Percentiles rank a stretch among this genome's conserved stretches.
Evolutionary conservation across 352 stramenopile genomes (phyloP).

Genomic region (Phytopythium boreale): DNA sequence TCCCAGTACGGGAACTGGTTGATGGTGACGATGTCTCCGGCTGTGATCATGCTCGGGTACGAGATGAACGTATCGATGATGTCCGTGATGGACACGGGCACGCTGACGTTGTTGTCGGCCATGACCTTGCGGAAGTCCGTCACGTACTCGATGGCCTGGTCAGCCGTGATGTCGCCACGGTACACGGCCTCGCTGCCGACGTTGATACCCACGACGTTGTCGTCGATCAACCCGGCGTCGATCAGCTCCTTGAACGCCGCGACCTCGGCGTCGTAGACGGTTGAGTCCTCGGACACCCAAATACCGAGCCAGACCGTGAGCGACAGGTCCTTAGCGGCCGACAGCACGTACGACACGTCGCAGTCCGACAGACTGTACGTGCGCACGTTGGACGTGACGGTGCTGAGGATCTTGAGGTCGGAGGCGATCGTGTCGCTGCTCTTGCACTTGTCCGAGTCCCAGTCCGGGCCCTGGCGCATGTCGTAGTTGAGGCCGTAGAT

Average conservation of each 20-base stretch:
- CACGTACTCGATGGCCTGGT: constrained; percentile 69
- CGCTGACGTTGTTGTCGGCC: constrained; percentile 45
- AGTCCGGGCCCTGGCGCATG: constrained; percentile 73
- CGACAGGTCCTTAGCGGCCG: constrained; percentile 53
- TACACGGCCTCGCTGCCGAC: constrained; percentile 83
- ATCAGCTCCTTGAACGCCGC: constrained; percentile 61
- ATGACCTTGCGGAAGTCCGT: constrained; percentile 76
- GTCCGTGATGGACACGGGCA: constrained; percentile 74
- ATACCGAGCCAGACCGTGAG: constrained; percentile 82
- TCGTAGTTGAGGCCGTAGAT: constrained; percentile 87
- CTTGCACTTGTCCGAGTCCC: constrained; percentile 80
- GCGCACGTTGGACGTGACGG: constrained; percentile 71
- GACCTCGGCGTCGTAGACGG: constrained; percentile 69
- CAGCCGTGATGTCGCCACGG: constrained; percentile 65
- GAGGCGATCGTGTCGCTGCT: constrained; percentile 47
- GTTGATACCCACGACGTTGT: constrained; percentile 81
- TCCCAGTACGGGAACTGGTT: constrained; percentile 90
- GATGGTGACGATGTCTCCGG: constrained; percentile 74
- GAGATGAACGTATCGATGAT: constrained; percentile 74
- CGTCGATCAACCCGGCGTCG: constrained; percentile 56
- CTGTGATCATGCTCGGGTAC: constrained; percentile 76
- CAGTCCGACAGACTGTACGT: constrained; percentile 81
- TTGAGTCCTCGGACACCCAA: constrained; percentile 69
- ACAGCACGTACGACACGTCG: constrained; percentile 68
- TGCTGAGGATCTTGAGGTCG: constrained; percentile 67